Evolutionary conservation across 371 early-diverging fungal genomes (phyloP).

Genomic region (Zychaea mexicana): DNA sequence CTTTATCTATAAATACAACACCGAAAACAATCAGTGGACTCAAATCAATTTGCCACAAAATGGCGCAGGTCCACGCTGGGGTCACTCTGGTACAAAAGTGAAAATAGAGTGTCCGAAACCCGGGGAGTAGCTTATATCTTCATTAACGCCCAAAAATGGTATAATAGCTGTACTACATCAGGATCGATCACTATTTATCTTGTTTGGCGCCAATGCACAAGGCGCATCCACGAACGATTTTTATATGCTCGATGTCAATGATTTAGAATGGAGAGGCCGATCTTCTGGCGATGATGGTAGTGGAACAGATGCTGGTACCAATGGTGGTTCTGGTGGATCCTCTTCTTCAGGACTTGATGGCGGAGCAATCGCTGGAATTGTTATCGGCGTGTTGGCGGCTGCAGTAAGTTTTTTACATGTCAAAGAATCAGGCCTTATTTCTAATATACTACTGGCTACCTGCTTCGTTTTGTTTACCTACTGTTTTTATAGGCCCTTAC

Average conservation of each 20-base stretch:
- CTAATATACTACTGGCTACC: too few species aligned
- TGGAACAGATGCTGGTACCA: background rate
- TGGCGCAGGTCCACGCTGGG: slow-evolving; percentile 25
- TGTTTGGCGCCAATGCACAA: slow-evolving; percentile 17
- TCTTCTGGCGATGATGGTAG: slow-evolving; percentile 23
- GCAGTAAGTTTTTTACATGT: background rate
- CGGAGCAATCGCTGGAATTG: slow-evolving; percentile 2
- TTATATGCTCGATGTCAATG: slow-evolving; percentile 9
- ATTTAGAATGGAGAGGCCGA: slow-evolving; percentile 26
- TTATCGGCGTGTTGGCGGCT: slow-evolving; percentile 2
- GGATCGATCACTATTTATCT: slow-evolving; percentile 16
- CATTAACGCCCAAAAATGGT: background rate
- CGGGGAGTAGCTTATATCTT: background rate
- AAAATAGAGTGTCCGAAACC: background rate
- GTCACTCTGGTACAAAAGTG: slow-evolving; percentile 23
- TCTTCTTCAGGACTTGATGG: background rate
- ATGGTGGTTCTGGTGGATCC: background rate
- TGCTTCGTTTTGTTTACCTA: background rate
- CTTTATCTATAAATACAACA: slow-evolving; percentile 14
- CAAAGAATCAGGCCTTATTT: too few species aligned
- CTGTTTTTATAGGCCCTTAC: background rate
- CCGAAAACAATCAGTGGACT: slow-evolving; percentile 7
- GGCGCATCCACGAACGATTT: slow-evolving; percentile 17
- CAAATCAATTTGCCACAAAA: slow-evolving; percentile 4
- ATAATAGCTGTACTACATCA: slow-evolving; percentile 13